Conservation (phyloP, 495 filamentous ascomycete genomes). For the Lepidopterella palustris region DNA sequence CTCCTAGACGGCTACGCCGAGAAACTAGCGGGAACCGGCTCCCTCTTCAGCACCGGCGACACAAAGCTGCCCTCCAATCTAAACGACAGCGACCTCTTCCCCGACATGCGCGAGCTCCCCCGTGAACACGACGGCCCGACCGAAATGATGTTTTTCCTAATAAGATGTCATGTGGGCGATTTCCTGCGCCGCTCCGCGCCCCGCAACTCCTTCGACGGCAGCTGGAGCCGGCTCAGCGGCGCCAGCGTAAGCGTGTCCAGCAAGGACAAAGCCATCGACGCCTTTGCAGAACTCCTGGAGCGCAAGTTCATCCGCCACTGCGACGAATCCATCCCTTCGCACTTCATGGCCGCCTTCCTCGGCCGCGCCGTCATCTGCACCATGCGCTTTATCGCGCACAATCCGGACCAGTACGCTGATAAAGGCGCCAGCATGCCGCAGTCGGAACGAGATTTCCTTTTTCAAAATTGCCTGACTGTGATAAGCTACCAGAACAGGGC, state of each 20-base stretch:
- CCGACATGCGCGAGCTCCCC: constrained; percentile 39
- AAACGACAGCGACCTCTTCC: constrained; percentile 42
- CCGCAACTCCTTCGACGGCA: constrained; percentile 29
- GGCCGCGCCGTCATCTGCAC: constrained; percentile 16
- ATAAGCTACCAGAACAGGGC: constrained; percentile 10
- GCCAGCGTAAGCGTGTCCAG: constrained; percentile 39
- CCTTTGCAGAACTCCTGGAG: constrained; percentile 40
- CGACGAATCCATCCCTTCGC: constrained; percentile 55
- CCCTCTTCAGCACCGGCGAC: constrained; percentile 26
- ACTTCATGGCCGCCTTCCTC: constrained; percentile 41
- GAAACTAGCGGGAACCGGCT: constrained; percentile 21
- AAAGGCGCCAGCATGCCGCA: constrained; percentile 11
- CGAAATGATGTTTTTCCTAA: constrained; percentile 62
- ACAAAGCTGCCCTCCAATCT: constrained; percentile 42
- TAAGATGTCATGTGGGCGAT: constrained; percentile 46
- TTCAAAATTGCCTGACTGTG: constrained; percentile 16
- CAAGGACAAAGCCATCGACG: constrained; percentile 44
- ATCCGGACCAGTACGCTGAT: constrained; percentile 3
- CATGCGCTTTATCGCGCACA: constrained; percentile 26
- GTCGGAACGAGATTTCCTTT: constrained; percentile 21
- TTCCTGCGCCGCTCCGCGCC: constrained; percentile 36
- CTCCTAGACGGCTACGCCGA: constrained; percentile 27
- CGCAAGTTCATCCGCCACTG: constrained; percentile 50
- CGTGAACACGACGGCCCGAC: constrained; percentile 52
- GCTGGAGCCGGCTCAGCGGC: constrained; percentile 35